Base-by-base conservation (phyloP, 2,329 filamentous ascomycete species). In the Aureobasidium sp. region DNA sequence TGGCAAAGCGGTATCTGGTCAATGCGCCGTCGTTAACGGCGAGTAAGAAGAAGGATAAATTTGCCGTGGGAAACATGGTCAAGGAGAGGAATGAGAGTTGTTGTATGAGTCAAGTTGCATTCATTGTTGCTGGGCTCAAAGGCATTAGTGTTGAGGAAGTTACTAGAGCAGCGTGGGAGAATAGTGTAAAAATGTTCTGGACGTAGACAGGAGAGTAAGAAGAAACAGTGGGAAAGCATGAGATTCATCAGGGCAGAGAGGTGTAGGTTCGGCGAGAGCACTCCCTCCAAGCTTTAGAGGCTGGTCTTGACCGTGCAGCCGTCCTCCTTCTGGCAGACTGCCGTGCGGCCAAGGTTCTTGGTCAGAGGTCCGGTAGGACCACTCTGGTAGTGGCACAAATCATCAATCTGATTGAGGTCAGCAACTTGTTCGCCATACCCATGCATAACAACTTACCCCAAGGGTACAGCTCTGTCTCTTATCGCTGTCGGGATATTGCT, bases 81-180 rank as follows among this genome's bases (percentile, higher is more conserved):
- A 83, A 82, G 65, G 77, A 78, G 62, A 69, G 79, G 44, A 82
- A 82, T 64, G 80, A 82, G 66, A 81, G 79, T 52, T 82, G 79
- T 64, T 70, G 69, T 0, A 79, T 82, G 14, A 76, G 76, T 44
- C 70, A 75, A 49, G 79, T 82, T 37, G 80, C 78, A 0, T 70
- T 75, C 53, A 69, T 81, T 0, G 78, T 81, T 5, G 80, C 80
- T 2, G 79, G 80, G 8, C 61, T 82, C 55, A 80, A 79, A 63
- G 78, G 75, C 0, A 44, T 77, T 1, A 45, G 65, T 1, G 71
- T 80, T 0, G 73, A 79, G 22, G 75, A 80, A 51, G 73, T 82
- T 27, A 74, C 73, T 0, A 68, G 75, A 9, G 74, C 72, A 1
- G 73, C 75, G 7, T 77, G 72, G 70, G 61, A 66, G 14, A 77